Percentiles rank a stretch among this genome's conserved stretches.
phyloP scores from a whole-genome alignment of 768 basidiomycete genomes.

The Agrocybe pediades region DNA sequence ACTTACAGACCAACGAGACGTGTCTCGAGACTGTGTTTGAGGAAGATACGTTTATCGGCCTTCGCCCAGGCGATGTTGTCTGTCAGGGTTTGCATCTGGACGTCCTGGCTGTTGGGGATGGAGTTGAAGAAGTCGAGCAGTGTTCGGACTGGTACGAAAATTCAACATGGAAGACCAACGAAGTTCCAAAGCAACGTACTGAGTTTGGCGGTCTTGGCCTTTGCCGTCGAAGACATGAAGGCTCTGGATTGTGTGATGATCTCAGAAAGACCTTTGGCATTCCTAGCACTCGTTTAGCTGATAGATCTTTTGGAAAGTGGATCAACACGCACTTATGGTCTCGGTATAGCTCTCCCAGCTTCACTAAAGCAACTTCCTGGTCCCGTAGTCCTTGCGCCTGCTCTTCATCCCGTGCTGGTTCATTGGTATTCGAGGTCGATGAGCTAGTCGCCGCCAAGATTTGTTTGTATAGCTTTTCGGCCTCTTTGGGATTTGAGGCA shows the following conservation, averaged over 20 bases:
- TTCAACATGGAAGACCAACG: background rate
- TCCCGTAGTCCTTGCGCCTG: constrained; percentile 66
- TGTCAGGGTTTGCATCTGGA: constrained; percentile 82
- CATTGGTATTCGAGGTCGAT: constrained; percentile 33
- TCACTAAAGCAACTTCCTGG: constrained; percentile 84
- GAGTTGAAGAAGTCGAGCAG: constrained; percentile 86
- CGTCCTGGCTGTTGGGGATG: constrained; percentile 72
- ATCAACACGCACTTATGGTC: constrained; percentile 69
- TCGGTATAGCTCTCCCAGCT: constrained; percentile 84
- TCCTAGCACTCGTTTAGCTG: no score
- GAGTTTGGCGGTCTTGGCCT: constrained; percentile 96
- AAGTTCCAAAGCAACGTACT: constrained; percentile 48
- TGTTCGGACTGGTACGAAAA: constrained; percentile 69
- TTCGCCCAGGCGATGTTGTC: constrained; percentile 96
- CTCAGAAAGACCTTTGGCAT: constrained; percentile 82
- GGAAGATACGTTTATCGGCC: constrained; percentile 89
- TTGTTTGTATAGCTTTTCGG: constrained; percentile 75
- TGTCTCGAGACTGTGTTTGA: constrained; percentile 92
- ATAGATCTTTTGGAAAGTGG: background rate
- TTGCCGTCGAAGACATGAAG: constrained; percentile 93
- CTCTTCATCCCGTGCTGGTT: constrained; percentile 34
- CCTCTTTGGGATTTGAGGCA: constrained; percentile 51
- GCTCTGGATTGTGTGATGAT: constrained; percentile 81
- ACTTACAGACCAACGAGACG: constrained; percentile 75
- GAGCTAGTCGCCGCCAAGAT: constrained; percentile 47